A percentile compares a stretch with the other conserved stretches of the same genome.
Evolutionary conservation across 78 protist genomes (phyloP).

Genomic region (Dictyostelium citrinum): DNA sequence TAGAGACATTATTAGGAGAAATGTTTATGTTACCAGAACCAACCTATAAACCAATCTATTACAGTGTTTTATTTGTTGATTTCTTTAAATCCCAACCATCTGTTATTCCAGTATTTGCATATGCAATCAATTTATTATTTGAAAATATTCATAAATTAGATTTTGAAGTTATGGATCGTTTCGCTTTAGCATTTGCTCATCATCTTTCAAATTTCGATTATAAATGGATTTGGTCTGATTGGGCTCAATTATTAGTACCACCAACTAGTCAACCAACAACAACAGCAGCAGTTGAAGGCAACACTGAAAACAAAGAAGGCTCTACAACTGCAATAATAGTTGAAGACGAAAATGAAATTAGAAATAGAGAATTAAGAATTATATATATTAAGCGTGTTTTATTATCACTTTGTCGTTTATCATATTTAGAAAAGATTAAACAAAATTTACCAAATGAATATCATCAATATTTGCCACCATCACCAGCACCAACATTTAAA

Average conservation of each 20-base stretch:
- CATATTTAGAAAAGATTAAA: slow-evolving; percentile 67
- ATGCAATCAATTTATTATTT: slow-evolving; percentile 45
- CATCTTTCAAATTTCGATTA: slow-evolving; percentile 60
- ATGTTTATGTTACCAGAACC: slow-evolving; percentile 51
- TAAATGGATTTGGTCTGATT: slow-evolving; percentile 72
- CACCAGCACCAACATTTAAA: slow-evolving; percentile 29
- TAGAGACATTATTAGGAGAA: slow-evolving; percentile 48
- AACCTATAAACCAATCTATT: slow-evolving; percentile 37
- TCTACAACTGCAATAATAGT: background rate
- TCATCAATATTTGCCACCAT: slow-evolving; percentile 45
- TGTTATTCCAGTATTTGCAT: slow-evolving; percentile 59
- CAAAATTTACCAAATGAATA: slow-evolving; percentile 41
- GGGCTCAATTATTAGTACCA: background rate
- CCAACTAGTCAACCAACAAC: background rate
- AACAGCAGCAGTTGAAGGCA: background rate
- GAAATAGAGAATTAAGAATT: background rate
- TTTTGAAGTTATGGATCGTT: slow-evolving; percentile 25
- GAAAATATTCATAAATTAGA: slow-evolving; percentile 60
- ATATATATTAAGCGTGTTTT: slow-evolving; percentile 30
- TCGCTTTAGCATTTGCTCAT: slow-evolving; percentile 57
- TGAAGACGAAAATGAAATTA: background rate
- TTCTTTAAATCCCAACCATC: slow-evolving; percentile 42
- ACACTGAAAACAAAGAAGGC: background rate
- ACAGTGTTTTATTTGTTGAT: slow-evolving; percentile 53
- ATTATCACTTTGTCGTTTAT: slow-evolving; percentile 25